phyloP scores from a whole-genome alignment of 2,329 filamentous ascomycete species.

The Cyphellophora europaea region DNA sequence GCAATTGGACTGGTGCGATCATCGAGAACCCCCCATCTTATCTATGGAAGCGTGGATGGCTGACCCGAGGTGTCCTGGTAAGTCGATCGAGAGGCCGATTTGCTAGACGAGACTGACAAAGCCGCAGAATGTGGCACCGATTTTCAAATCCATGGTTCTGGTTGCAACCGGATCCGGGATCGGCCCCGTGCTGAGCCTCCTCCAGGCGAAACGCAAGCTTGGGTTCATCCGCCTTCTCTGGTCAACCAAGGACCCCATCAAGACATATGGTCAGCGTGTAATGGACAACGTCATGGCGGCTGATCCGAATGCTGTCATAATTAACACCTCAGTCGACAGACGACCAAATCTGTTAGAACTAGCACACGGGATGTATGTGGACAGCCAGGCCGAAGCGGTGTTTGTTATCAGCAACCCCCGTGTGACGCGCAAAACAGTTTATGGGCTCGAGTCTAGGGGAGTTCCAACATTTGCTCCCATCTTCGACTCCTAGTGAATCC shows the following conservation, averaged over 20 bases:
- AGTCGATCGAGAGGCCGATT: background rate
- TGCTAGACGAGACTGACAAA: background rate
- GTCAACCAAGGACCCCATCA: conserved; percentile 53
- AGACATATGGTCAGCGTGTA: conserved; percentile 53
- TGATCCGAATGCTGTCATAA: conserved; percentile 55
- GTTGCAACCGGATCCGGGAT: conserved; percentile 67
- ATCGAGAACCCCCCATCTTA: conserved; percentile 53
- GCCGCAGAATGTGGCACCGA: conserved; percentile 46
- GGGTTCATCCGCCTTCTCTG: conserved; percentile 57
- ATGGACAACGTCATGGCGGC: conserved; percentile 46
- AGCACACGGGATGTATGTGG: conserved; percentile 40
- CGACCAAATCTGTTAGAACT: conserved; percentile 53
- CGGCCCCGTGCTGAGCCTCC: conserved; percentile 55
- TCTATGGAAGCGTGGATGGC: conserved; percentile 60
- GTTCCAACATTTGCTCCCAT: conserved; percentile 64
- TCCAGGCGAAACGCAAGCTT: conserved; percentile 21
- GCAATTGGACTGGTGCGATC: conserved; percentile 61
- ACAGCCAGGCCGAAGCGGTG: conserved; percentile 53
- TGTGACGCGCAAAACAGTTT: conserved; percentile 60
- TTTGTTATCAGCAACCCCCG: conserved; percentile 63
- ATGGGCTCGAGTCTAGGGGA: conserved; percentile 56
- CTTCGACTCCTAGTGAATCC: conserved; percentile 59
- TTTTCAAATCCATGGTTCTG: conserved; percentile 57
- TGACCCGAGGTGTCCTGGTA: conserved; percentile 55
- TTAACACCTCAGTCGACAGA: conserved; percentile 54